A percentile compares a stretch with the other conserved stretches of the same genome.
phyloP scores from a whole-genome alignment of 192 early-diverging fungal genomes.

The Chytriomyces confervae region DNA sequence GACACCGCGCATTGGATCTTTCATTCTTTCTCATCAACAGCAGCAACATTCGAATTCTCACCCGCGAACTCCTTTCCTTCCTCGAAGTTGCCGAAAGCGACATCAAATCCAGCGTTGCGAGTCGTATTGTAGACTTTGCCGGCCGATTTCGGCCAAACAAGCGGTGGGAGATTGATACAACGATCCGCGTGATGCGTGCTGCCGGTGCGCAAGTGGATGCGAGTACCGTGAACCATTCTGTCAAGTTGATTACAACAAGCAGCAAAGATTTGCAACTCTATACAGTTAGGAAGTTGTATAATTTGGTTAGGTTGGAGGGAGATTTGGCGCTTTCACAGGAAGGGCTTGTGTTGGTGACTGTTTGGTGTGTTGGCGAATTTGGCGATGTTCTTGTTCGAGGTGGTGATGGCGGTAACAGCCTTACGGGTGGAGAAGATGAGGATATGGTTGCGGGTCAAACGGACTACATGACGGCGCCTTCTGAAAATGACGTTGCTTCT shows the following conservation, averaged over 20 bases:
- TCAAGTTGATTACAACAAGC: slow-evolving; percentile 84
- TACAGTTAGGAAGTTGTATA: slow-evolving; percentile 86
- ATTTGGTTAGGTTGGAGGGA: slow-evolving; percentile 71
- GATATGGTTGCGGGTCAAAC: slow-evolving; percentile 45
- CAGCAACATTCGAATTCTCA: slow-evolving; percentile 89
- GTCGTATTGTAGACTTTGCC: slow-evolving; percentile 89
- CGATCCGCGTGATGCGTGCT: slow-evolving; percentile 81
- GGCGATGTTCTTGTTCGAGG: slow-evolving; percentile 82
- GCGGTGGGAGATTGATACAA: slow-evolving; percentile 97
- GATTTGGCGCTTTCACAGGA: slow-evolving; percentile 79
- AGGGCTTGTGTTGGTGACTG: slow-evolving; percentile 83
- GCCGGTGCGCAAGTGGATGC: slow-evolving; percentile 62
- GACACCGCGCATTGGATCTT: slow-evolving; percentile 93
- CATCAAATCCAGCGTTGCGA: slow-evolving; percentile 86
- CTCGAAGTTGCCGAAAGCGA: slow-evolving; percentile 90
- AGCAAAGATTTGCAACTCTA: slow-evolving; percentile 83
- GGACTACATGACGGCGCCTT: slow-evolving; percentile 43
- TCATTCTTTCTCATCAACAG: slow-evolving; percentile 95
- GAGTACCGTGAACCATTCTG: slow-evolving; percentile 70
- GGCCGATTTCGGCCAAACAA: slow-evolving; percentile 91
- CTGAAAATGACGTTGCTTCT: slow-evolving; percentile 76
- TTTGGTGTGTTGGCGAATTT: slow-evolving; percentile 97
- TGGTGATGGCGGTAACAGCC: neutral
- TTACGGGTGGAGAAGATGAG: slow-evolving; percentile 66
- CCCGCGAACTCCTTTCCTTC: slow-evolving; percentile 90